phyloP scores from a whole-genome alignment of 2,329 filamentous ascomycete genomes.

The Blastomyces parvus region DNA sequence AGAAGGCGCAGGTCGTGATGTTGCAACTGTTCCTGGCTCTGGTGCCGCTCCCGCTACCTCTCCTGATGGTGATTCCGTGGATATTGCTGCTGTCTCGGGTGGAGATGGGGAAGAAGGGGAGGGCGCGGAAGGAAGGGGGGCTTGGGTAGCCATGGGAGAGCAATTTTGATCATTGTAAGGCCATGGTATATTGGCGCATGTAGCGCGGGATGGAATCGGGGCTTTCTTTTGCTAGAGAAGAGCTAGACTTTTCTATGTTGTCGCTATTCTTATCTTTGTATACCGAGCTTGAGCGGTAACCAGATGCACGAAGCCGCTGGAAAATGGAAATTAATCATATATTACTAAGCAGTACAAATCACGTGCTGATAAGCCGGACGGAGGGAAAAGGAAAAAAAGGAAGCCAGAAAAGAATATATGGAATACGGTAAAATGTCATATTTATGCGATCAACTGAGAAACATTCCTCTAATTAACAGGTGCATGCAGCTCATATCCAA shows the following conservation, averaged over 20 bases:
- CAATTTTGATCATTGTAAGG: conserved; percentile 7
- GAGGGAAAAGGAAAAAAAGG: not conserved
- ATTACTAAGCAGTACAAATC: not conserved
- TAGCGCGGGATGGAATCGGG: not conserved
- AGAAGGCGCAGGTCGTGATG: conserved; percentile 22
- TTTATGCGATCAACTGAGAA: not conserved
- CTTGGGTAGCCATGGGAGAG: conserved; percentile 7
- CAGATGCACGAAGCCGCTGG: no score
- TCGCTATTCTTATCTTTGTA: not conserved
- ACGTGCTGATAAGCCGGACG: not conserved
- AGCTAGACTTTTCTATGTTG: not conserved
- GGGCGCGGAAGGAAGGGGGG: not conserved
- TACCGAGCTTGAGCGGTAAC: no score
- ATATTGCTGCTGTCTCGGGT: not conserved
- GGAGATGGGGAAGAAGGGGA: conserved; percentile 1
- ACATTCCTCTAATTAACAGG: not conserved
- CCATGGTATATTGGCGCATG: conserved; percentile 2
- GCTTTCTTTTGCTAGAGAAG: not conserved
- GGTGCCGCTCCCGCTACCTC: not conserved
- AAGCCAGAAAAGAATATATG: not conserved
- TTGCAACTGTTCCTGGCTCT: not conserved
- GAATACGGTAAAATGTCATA: not conserved
- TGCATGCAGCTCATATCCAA: not conserved
- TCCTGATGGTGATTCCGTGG: not conserved
- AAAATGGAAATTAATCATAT: not conserved